Evolutionary conservation across 1,284 basidiomycete species (phyloP).

Genomic region (Melampsora abietis-canadensis): DNA sequence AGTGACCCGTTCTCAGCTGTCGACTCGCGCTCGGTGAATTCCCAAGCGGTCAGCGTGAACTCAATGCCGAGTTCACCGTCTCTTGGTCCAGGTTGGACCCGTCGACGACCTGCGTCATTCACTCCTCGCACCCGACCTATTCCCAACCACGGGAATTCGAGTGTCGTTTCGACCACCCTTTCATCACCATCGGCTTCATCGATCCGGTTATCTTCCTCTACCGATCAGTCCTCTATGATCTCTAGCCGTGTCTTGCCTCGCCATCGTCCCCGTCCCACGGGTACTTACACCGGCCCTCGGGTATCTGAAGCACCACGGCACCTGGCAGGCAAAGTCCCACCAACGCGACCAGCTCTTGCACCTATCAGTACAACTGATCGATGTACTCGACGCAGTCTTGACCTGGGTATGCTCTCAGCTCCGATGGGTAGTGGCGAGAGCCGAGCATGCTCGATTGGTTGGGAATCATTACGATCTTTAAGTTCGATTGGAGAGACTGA

Average conservation of each 20-base stretch:
- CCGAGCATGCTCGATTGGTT: slow-evolving; percentile 32
- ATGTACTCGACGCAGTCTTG: slow-evolving; percentile 11
- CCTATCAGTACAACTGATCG: slow-evolving; percentile 40
- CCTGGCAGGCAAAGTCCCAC: slow-evolving; percentile 15
- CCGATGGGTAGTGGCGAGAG: slow-evolving; percentile 27
- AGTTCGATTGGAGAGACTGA: slow-evolving; percentile 42
- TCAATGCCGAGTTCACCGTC: slow-evolving; percentile 43
- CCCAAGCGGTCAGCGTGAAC: slow-evolving; percentile 23
- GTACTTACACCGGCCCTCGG: not conserved
- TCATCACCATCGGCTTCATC: slow-evolving; percentile 13
- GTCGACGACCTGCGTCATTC: slow-evolving; percentile 40
- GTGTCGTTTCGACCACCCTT: slow-evolving; percentile 1
- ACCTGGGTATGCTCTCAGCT: slow-evolving; percentile 31
- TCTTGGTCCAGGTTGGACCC: slow-evolving; percentile 31
- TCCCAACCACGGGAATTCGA: slow-evolving; percentile 15
- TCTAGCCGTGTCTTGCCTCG: slow-evolving; percentile 28
- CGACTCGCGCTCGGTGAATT: slow-evolving; percentile 38
- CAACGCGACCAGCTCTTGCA: slow-evolving; percentile 27
- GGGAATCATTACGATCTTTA: slow-evolving; percentile 42
- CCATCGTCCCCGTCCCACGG: slow-evolving; percentile 30
- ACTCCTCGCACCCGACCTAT: slow-evolving; percentile 34
- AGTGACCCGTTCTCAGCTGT: slow-evolving; percentile 42
- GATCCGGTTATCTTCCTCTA: slow-evolving; percentile 13
- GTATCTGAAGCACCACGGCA: slow-evolving; percentile 1
- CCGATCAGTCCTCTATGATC: slow-evolving; percentile 8